Evolutionary conservation across 192 early-diverging fungal genomes (phyloP), one percentile per base, ranked within the genome.

Genomic region (Linnemannia zychae): DNA sequence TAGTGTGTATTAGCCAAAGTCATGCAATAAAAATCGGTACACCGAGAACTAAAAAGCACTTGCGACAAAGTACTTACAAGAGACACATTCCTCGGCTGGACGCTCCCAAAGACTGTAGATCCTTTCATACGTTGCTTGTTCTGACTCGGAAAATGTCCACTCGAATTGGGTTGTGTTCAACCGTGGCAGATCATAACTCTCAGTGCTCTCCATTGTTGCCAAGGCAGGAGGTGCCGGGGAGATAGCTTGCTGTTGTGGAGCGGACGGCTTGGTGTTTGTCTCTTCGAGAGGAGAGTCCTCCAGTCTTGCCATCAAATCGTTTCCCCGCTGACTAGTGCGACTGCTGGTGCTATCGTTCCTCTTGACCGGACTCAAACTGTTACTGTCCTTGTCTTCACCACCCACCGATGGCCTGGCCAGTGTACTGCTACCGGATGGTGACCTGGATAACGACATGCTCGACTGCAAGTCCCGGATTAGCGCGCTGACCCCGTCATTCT

Each of bases 31-130:
- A n/a, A n/a, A n/a, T n/a, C n/a, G n/a, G n/a, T n/a, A n/a, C n/a
- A n/a, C n/a, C n/a, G n/a, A n/a, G n/a, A n/a, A n/a, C 9, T 9
- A 44, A 6, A 44, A 44, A 44, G 40, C 40, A 44, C 9, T 44
- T 47, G 46, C 28, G 18, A 40, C 4, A 24, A 16, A n/a, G 11
- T 3, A 67, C 77, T 60, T 67, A 85, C 77, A 72, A 3, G 83
- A 79, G 2, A 85, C 83, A 73, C 83, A 79, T 17, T 79, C 83
- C 49, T 85, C 83, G 2, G 74, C 83, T 4, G 83, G 83, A 16
- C 83, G 83, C 38, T 85, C 83, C 83, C 83, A 85, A 9, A 85
- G 77, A 47, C 77, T 68, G 36, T 76, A 85, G 63, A 85, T 85
- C 2, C 74, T 48, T 48, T 85, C 83, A 24, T 85, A 85, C 0